These are phyloP conservation scores for Kodamaea laetipori DNA, from an alignment of 805 yeast species.

Conservation along the genomic window DNA sequence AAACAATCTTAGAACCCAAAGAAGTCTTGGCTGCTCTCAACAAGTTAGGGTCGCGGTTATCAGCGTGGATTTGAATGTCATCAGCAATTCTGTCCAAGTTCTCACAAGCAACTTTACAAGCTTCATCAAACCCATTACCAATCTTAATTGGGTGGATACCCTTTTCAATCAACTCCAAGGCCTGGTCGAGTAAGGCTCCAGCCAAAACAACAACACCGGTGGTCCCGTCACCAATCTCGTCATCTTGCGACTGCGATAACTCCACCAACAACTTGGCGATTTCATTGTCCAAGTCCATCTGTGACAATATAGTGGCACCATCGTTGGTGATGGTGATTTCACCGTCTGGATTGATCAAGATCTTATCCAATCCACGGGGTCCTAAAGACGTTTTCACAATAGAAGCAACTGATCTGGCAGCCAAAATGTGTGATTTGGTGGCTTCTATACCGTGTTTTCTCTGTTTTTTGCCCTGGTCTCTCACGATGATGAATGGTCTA, in stretches of 20 bases:
- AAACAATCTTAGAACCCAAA: conserved; percentile 91
- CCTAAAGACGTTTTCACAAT: conserved; percentile 92
- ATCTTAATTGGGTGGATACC: conserved; percentile 97
- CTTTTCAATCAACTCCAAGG: conserved; percentile 88
- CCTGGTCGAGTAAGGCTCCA: conserved; percentile 91
- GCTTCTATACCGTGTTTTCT: conserved; percentile 53
- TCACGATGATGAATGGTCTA: conserved; percentile 95
- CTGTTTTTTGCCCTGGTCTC: conserved; percentile 80
- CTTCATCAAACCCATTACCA: conserved; percentile 97
- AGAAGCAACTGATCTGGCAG: conserved; percentile 92
- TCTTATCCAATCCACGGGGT: conserved; percentile 98
- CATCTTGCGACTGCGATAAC: conserved; percentile 92
- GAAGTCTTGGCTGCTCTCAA: conserved; percentile 94
- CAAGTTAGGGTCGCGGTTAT: conserved; percentile 55
- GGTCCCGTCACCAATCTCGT: conserved; percentile 98
- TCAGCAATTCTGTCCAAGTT: conserved; percentile 79
- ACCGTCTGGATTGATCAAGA: conserved; percentile 92
- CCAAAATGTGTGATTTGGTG: conserved; percentile 80
- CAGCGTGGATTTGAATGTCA: conserved; percentile 52
- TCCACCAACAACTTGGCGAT: conserved; percentile 95
- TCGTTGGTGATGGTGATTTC: conserved; percentile 98
- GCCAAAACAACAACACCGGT: conserved; percentile 98
- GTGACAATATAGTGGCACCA: conserved; percentile 95
- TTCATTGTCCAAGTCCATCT: conserved; percentile 94
- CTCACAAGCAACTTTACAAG: conserved; percentile 84